These are phyloP conservation scores for Vigna nakashimae DNA, from an alignment of 306 rosid genomes.

Conservation along the genomic window DNA sequence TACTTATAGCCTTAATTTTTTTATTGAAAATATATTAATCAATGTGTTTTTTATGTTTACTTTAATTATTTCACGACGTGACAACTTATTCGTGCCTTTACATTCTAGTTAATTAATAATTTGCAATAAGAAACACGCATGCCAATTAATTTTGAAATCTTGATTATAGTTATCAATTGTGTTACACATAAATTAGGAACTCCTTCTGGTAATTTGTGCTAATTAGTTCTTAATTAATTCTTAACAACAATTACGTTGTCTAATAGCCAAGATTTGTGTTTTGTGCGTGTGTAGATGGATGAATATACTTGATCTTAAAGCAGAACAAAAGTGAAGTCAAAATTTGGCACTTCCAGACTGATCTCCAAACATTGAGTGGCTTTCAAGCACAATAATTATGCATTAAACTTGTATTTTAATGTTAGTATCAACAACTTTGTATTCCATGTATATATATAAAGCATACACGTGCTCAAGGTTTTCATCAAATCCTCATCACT, in stretches of 20 bases:
- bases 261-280: conserved; percentile 18
- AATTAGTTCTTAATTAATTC: not conserved
- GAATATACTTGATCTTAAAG: conserved; percentile 53
- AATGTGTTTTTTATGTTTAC: too few relatives aligned
- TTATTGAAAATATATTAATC: too few relatives aligned
- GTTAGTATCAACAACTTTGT: not conserved
- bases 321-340: conserved; percentile 51
- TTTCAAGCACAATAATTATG: conserved; percentile 53
- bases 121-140: too few relatives aligned
- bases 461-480: not conserved
- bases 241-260: not conserved
- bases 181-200: not conserved
- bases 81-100: too few relatives aligned
- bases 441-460: conserved; percentile 47
- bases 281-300: not conserved
- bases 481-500: conserved; percentile 34
- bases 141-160: not conserved
- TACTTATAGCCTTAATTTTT: too few relatives aligned
- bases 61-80: too few relatives aligned
- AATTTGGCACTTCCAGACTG: conserved; percentile 37
- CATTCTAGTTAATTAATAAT: too few relatives aligned
- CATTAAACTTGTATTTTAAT: not conserved
- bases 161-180: not conserved
- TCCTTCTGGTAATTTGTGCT: too few relatives aligned
- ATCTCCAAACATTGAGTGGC: conserved; percentile 57